Evolutionary conservation across 2,329 filamentous ascomycete species (phyloP), one percentile per base, ranked within the genome.

Genomic region (Thermomyces lanuginosus): DNA sequence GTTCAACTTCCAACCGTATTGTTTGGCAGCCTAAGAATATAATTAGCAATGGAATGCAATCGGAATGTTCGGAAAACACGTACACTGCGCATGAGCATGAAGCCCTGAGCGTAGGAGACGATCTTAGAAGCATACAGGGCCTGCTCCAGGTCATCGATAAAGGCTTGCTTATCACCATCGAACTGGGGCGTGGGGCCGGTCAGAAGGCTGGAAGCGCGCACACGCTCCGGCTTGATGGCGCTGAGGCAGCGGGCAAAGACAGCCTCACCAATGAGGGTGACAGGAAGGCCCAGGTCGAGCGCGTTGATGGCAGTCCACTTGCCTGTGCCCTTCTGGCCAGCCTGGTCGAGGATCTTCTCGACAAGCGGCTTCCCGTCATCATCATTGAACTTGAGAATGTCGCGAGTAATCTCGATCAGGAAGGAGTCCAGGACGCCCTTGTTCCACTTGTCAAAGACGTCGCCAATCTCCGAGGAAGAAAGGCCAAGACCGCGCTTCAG

Each of bases 281-380:
- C 89, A 53, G 89, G 89, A 82, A 92, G 92, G 51, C 89, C 89
- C 36, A 98, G 77, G 58, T 98, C 89, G 35, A 98, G 76, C 41
- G 89, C 84, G 63, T 98, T 98, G 65, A 98, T 91, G 50, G 89
- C 86, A 42, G 89, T 98, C 89, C 89, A 98, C 72, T 98, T 95
- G 64, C 89, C 89, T 45, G 89, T 95, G 64, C 89, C 89, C 70
- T 98, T 98, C 69, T 98, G 89, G 45, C 89, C 89, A 49, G 89
- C 89, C 63, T 86, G 78, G 67, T 98, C 89, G 40, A 95, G 71
- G 46, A 98, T 95, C 76, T 95, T 98, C 73, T 98, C 89, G 35
- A 98, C 77, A 33, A 98, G 76, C 25, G 89, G 66, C 36, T 68
- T 74, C 49, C 79, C 82, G 47, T 95, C 86, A 27, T 92, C 84